Evolutionary conservation across 2,329 filamentous ascomycete genomes (phyloP).

Genomic region (Ramichloridium luteum): DNA sequence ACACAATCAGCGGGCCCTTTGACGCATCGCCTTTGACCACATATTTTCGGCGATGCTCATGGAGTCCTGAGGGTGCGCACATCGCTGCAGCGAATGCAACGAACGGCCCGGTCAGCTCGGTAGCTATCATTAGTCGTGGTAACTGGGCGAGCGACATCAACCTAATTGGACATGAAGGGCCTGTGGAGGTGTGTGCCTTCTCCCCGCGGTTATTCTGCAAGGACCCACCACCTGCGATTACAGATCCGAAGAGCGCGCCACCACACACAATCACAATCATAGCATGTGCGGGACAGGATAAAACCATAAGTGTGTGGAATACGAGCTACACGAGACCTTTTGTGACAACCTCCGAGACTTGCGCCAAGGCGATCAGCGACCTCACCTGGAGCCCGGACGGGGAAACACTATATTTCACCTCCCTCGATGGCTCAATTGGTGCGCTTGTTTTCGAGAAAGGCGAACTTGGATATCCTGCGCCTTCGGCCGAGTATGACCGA

Average conservation of each 20-base stretch:
- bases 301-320: constrained; percentile 93
- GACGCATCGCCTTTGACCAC: constrained; percentile 86
- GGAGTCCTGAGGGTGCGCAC: constrained; percentile 94
- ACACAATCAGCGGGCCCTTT: constrained; percentile 81
- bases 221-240: constrained; percentile 46
- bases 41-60: constrained; percentile 91
- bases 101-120: constrained; percentile 92
- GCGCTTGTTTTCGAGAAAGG: constrained; percentile 70
- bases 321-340: constrained; percentile 88
- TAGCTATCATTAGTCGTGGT: constrained; percentile 86
- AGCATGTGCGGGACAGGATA: constrained; percentile 92
- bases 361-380: constrained; percentile 85
- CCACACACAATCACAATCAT: constrained; percentile 71
- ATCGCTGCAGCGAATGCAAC: constrained; percentile 95
- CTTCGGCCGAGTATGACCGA: constrained; percentile 80
- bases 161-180: constrained; percentile 90
- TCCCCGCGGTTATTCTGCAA: constrained; percentile 78
- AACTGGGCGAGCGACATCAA: constrained; percentile 96
- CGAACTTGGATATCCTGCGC: constrained; percentile 80
- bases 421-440: constrained; percentile 79
- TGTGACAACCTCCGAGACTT: constrained; percentile 78
- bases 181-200: constrained; percentile 94
- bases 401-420: constrained; percentile 71
- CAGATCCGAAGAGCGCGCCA: constrained; percentile 33
- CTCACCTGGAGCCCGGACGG: constrained; percentile 90